Evolutionary conservation across 192 early-diverging fungal genomes (phyloP).

Genomic region (Coemansia sp.): DNA sequence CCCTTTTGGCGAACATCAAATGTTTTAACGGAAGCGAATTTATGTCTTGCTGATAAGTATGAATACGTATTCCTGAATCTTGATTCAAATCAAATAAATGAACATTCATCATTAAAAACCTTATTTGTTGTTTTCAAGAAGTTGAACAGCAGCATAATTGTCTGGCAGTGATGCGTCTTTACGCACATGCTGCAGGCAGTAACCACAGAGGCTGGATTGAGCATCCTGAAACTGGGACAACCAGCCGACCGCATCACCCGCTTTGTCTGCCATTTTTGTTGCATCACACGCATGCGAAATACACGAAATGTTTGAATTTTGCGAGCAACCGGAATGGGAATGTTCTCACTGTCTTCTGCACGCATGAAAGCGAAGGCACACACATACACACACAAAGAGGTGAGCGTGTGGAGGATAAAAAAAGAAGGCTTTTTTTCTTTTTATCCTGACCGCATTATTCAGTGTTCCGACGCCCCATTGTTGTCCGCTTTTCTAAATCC

Average conservation of each 20-base stretch:
- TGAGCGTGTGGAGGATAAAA: constrained; percentile 2
- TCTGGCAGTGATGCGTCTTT: background rate
- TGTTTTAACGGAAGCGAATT: too few relatives aligned
- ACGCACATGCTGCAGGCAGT: background rate
- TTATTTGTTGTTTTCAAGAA: too few relatives aligned
- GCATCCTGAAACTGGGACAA: background rate
- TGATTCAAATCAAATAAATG: too few relatives aligned
- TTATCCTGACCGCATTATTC: constrained; percentile 4
- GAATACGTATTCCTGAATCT: too few relatives aligned
- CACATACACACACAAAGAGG: background rate
- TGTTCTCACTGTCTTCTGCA: too few relatives aligned
- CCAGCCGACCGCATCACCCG: background rate
- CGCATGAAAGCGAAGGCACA: background rate
- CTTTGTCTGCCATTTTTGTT: background rate
- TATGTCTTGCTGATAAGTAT: background rate
- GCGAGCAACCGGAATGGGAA: background rate
- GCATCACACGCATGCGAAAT: background rate
- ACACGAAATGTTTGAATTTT: background rate
- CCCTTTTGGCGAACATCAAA: too few relatives aligned
- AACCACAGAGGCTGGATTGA: background rate
- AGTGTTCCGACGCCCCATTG: background rate
- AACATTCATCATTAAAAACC: too few relatives aligned
- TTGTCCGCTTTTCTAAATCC: background rate
- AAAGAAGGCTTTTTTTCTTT: background rate
- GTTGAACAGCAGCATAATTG: too few relatives aligned